Conservation (phyloP, 1,139 yeast species). For the Kazachstania sp. region DNA sequence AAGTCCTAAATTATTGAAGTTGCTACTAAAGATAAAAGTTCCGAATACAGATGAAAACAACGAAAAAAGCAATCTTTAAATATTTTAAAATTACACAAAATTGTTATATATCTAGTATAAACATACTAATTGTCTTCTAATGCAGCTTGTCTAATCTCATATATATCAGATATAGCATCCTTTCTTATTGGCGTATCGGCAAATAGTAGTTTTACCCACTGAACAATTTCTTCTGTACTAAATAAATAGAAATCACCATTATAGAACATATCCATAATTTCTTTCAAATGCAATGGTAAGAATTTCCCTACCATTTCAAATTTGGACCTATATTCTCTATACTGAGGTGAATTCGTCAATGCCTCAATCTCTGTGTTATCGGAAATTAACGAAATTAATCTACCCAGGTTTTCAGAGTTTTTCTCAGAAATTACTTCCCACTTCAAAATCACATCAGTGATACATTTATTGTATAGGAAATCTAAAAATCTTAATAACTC, state of each 20-base stretch:
- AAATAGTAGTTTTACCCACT: constrained; percentile 54
- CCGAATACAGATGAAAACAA: no score
- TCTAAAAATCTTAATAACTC: constrained; percentile 12
- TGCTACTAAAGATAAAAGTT: no score
- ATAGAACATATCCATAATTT: constrained; percentile 62
- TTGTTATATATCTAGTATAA: background rate
- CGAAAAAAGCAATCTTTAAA: no score
- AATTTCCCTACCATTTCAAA: constrained; percentile 28
- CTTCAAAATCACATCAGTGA: constrained; percentile 15
- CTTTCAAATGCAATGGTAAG: constrained; percentile 50
- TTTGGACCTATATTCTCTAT: constrained; percentile 24
- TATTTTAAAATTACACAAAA: background rate
- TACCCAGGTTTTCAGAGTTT: constrained; percentile 27
- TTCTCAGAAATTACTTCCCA: constrained; percentile 30
- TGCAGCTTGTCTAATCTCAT: constrained; percentile 35
- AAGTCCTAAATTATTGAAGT: no score
- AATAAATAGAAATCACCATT: constrained; percentile 70
- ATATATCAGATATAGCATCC: constrained; percentile 53
- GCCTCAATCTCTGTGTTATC: constrained; percentile 14
- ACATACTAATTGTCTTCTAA: constrained; percentile 8
- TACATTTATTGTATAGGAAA: constrained; percentile 20
- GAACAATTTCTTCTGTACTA: constrained; percentile 54
- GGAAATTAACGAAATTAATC: constrained; percentile 18
- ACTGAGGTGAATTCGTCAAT: constrained; percentile 10
- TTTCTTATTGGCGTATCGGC: constrained; percentile 63